phyloP scores from a whole-genome alignment of 768 basidiomycete genomes.

The Auriscalpium orientale region DNA sequence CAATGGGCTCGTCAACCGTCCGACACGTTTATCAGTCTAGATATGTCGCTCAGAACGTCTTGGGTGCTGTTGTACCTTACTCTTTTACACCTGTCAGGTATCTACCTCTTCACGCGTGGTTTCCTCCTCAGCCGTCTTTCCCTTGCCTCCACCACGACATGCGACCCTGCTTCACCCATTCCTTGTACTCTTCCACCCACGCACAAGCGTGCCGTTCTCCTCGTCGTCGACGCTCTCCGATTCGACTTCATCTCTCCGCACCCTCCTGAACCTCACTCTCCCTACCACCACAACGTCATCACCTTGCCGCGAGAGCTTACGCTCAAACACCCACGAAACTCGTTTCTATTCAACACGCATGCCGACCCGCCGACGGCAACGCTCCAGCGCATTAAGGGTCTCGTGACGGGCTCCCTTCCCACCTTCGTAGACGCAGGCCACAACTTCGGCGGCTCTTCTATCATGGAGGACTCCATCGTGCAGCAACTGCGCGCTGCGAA shows the following conservation, averaged over 20 bases:
- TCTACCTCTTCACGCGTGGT: conserved; percentile 87
- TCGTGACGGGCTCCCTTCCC: conserved; percentile 92
- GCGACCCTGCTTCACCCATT: conserved; percentile 19
- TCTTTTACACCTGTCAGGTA: conserved; percentile 64
- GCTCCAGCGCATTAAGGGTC: conserved; percentile 87
- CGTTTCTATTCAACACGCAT: conserved; percentile 83
- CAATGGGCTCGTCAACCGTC: too few species aligned
- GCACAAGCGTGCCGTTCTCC: conserved; percentile 71
- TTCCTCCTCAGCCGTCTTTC: conserved; percentile 82
- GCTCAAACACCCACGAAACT: conserved; percentile 51
- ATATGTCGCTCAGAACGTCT: conserved; percentile 11
- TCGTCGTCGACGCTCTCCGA: conserved; percentile 89
- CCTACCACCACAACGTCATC: conserved; percentile 75
- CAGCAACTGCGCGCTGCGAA: conserved; percentile 56
- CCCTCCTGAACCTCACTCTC: conserved; percentile 52
- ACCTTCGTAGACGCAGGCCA: conserved; percentile 93
- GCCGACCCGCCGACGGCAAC: conserved; percentile 95
- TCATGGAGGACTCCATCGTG: conserved; percentile 83
- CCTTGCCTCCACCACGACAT: conserved; percentile 47
- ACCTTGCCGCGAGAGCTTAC: conserved; percentile 74
- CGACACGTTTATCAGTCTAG: background rate
- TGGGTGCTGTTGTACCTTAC: conserved; percentile 49
- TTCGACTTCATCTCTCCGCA: conserved; percentile 86
- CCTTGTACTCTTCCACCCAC: conserved; percentile 49
- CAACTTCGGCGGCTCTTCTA: conserved; percentile 83